These are phyloP conservation scores for Gynostemma pentaphyllum DNA, from an alignment of 306 rosid genomes.

Conservation along the genomic window DNA sequence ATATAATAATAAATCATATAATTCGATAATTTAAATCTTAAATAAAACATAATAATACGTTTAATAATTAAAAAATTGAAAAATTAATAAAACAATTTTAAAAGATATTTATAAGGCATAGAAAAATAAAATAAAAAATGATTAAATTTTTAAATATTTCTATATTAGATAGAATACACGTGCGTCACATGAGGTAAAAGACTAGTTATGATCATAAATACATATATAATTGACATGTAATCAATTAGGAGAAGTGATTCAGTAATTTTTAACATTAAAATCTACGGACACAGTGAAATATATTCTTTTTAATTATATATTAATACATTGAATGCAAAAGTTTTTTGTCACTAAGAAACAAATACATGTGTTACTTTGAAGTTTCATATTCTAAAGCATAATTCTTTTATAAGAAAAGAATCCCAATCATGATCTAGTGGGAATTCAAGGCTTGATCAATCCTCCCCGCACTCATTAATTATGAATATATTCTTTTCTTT, in stretches of 20 bases:
- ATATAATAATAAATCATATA: too few species aligned
- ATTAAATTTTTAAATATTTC: too few species aligned
- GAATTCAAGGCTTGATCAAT: slow-evolving; percentile 7
- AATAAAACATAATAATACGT: too few species aligned
- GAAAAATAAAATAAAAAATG: too few species aligned
- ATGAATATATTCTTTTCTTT: slow-evolving; percentile 9
- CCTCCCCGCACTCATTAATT: slow-evolving; percentile 1
- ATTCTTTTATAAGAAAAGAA: slow-evolving; percentile 1
- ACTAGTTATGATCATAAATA: too few species aligned
- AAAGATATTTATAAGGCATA: too few species aligned
- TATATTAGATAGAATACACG: too few species aligned
- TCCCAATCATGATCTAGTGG: slow-evolving; percentile 8
- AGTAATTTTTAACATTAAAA: too few species aligned
- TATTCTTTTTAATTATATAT: not conserved
- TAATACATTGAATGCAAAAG: not conserved
- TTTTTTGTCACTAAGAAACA: not conserved
- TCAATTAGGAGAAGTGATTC: not conserved
- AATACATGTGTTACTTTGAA: slow-evolving; percentile 7
- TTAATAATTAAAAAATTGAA: too few species aligned
- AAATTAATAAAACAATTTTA: too few species aligned
- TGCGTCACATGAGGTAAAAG: too few species aligned
- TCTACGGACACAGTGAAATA: not conserved
- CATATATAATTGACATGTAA: not conserved
- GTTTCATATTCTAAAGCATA: slow-evolving; percentile 6
- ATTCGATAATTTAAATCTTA: too few species aligned